Evolutionary conservation across 2,329 filamentous ascomycete genomes (phyloP).

Genomic region (Leptosphaerulina australis): DNA sequence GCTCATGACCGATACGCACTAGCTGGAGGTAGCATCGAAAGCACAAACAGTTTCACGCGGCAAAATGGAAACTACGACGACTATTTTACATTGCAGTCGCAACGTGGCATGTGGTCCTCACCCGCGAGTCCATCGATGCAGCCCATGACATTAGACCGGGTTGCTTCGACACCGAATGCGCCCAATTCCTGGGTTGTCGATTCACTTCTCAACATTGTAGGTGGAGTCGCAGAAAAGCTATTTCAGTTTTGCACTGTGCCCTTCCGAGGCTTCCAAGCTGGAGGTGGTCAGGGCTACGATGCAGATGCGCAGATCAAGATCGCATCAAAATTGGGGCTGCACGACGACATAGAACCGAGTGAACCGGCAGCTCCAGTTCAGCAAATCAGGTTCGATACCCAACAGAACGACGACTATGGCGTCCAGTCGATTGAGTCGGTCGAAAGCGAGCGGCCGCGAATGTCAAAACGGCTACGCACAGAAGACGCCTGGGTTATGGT

Average conservation of each 20-base stretch:
- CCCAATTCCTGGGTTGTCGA: conserved; percentile 34
- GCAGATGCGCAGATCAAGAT: conserved; percentile 51
- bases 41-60: conserved; percentile 48
- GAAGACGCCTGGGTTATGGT: conserved; percentile 58
- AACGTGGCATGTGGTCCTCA: conserved; percentile 45
- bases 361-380: conserved; percentile 27
- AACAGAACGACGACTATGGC: conserved; percentile 52
- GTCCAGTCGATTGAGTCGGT: conserved; percentile 53
- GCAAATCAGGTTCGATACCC: conserved; percentile 25
- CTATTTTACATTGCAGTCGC: conserved; percentile 47
- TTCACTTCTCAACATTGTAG: conserved; percentile 65
- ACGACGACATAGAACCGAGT: conserved; percentile 26
- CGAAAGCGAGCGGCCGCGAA: conserved; percentile 51
- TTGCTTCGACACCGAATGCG: conserved; percentile 25
- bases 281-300: conserved; percentile 75
- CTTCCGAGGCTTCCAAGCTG: conserved; percentile 86
- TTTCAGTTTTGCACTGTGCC: conserved; percentile 80
- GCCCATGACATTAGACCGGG: conserved; percentile 21
- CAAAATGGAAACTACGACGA: conserved; percentile 52
- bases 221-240: conserved; percentile 74
- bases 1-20: conserved; percentile 60
- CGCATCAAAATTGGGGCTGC: conserved; percentile 31
- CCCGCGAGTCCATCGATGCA: conserved; percentile 34
- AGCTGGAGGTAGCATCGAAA: conserved; percentile 57
- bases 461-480: conserved; percentile 56